Percentiles rank a stretch among this genome's conserved stretches.
Evolutionary conservation across 768 basidiomycete species (phyloP).

Genomic region (Hygrophorus pudorinus): DNA sequence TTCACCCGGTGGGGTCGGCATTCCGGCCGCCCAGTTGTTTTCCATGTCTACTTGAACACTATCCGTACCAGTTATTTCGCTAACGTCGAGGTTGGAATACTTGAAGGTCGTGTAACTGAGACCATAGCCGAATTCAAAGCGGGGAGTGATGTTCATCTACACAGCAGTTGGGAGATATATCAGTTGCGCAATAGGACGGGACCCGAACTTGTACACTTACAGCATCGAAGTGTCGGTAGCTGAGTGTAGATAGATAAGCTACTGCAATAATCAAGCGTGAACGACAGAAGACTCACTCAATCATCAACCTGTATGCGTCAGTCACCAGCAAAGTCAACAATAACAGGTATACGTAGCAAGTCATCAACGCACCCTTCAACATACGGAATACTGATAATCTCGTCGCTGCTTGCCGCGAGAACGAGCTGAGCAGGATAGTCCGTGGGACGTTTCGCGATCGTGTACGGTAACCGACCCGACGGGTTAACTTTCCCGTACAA

Average conservation of each 20-base stretch:
- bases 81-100: slow-evolving; percentile 50
- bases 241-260: too few species aligned
- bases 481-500: slow-evolving; percentile 47
- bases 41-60: slow-evolving; percentile 29
- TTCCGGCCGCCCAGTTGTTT: slow-evolving; percentile 47
- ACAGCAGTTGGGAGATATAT: not conserved
- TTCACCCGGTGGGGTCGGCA: slow-evolving; percentile 40
- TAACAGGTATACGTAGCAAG: not conserved
- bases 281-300: slow-evolving; percentile 31
- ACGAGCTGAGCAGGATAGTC: slow-evolving; percentile 52
- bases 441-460: slow-evolving; percentile 48
- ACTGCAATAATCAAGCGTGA: too few species aligned
- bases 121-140: slow-evolving; percentile 87
- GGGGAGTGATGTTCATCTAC: slow-evolving; percentile 62
- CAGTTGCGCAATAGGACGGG: not conserved
- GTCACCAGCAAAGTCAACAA: not conserved
- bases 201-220: slow-evolving; percentile 23
- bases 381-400: slow-evolving; percentile 46
- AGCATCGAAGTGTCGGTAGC: slow-evolving; percentile 60
- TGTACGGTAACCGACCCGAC: slow-evolving; percentile 52
- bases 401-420: slow-evolving; percentile 23
- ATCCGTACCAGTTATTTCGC: slow-evolving; percentile 27
- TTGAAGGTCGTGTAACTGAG: slow-evolving; percentile 77
- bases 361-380: slow-evolving; percentile 35
- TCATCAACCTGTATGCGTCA: slow-evolving; percentile 31